Base-by-base conservation (phyloP, 2,329 filamentous ascomycete species). In the Aspergillus ochraceoroseus region DNA sequence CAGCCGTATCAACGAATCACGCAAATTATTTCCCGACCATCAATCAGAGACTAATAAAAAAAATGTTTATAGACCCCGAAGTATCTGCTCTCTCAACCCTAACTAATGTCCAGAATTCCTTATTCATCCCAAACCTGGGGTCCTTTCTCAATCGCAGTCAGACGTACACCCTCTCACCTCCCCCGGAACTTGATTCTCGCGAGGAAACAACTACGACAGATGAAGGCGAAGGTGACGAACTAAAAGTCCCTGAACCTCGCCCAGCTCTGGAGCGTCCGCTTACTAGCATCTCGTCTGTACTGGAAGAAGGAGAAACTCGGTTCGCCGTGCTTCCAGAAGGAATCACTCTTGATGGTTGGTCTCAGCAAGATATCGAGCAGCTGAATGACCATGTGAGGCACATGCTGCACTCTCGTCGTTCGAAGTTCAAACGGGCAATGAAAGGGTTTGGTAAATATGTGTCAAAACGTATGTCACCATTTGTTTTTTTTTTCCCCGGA, bases 91-190 rank as follows among this genome's bases (percentile, higher is more conserved):
- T 94, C 3, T 87, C 85, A 0, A 90, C 86, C 9, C 75, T 94
- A 7, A 94, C 85, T 29, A 94, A 94, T 55, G 82, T 94, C 13
- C 87, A 94, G 56, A 94, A 94, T 60, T 92, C 87, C 0, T 77
- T 94, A 7, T 94, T 94, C 63, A 70, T 94, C 2, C 87, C 87
- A 0, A 82, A 88, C 49, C 71, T 94, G n/a, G 87, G 87, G 27
- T 70, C 73, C 43, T 80, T 79, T 53, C 53, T 94, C 34, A 92
- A 94, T 56, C 77, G 87, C 33, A 74, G 82, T 45, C 86, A 87
- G 1, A 88, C 85, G 0, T 94, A 92, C 60, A 79, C 79, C 28
- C 71, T 92, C 5, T 80, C 80, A 4, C 74, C 75, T 14, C 66
- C 67, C 17, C 65, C 62, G 13, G 39, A 7, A 14, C 26, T 36